Percentiles rank a stretch among this genome's conserved stretches.
These are phyloP conservation scores for Cunninghamia lanceolata DNA, from an alignment of 75 land plant genomes.

Conservation along the genomic window DNA sequence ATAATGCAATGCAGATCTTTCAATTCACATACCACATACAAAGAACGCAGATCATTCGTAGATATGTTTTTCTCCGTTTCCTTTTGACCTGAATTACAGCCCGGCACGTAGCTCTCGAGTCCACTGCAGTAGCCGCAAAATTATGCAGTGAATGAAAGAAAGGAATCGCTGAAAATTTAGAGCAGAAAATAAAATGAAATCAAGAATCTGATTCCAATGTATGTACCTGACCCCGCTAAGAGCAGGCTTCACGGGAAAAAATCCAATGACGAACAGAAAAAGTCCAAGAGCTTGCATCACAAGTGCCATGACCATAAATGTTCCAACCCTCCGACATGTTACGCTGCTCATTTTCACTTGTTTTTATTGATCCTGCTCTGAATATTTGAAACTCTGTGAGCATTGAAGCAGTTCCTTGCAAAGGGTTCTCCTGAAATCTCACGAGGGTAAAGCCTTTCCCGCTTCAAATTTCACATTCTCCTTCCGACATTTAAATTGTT, in stretches of 20 bases:
- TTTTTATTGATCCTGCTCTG: not conserved
- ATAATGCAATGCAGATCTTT: not conserved
- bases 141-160: not conserved
- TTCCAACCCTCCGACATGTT: not conserved
- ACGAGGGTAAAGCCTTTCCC: not conserved
- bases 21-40: conserved; percentile 31
- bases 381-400: not conserved
- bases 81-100: conserved; percentile 7
- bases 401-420: not conserved
- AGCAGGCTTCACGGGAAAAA: conserved; percentile 89
- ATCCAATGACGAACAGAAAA: conserved; percentile 62
- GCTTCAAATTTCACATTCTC: not conserved
- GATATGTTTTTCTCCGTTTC: conserved; percentile 9
- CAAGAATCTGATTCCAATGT: not conserved
- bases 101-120: conserved; percentile 48
- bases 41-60: conserved; percentile 38
- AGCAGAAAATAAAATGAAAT: not conserved
- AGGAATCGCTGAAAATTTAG: not conserved
- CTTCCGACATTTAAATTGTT: not conserved
- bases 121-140: conserved; percentile 44
- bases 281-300: conserved; percentile 70
- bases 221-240: conserved; percentile 75
- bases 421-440: not conserved
- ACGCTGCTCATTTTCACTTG: not conserved
- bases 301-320: conserved; percentile 20